Percentiles rank a stretch among this genome's conserved stretches.
Evolutionary conservation across 345 rosid genomes (phyloP).

Genomic region (Microcos paniculata): DNA sequence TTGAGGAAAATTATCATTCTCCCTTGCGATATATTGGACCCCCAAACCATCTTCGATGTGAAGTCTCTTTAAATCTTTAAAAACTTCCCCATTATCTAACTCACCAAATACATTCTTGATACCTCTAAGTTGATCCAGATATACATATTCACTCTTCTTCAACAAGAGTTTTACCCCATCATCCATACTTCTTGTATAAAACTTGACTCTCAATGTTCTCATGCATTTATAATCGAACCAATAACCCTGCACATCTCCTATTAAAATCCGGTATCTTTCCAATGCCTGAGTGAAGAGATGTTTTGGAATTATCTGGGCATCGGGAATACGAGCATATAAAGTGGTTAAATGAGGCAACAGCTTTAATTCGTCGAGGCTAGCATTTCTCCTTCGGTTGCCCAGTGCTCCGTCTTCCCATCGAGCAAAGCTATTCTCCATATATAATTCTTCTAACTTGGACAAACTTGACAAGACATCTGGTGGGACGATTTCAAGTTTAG

Average conservation of each 20-base stretch:
- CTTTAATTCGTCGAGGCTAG: constrained; percentile 1
- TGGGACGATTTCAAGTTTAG: constrained; percentile 16
- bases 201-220: neutral
- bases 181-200: neutral
- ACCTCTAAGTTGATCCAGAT: neutral
- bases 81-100: neutral
- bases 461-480: constrained; percentile 22
- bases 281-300: neutral
- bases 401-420: constrained; percentile 26
- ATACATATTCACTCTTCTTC: constrained; percentile 9
- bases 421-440: constrained; percentile 10
- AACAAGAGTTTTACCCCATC: neutral
- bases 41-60: neutral
- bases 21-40: neutral
- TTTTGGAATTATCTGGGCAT: too few species aligned
- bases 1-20: neutral
- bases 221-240: neutral
- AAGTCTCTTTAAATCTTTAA: neutral
- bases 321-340: too few species aligned
- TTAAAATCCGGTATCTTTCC: neutral
- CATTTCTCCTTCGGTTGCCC: neutral
- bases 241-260: neutral
- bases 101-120: neutral
- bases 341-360: too few species aligned
- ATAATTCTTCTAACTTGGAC: too few species aligned